A percentile compares a stretch with the other conserved stretches of the same genome.
These are phyloP conservation scores for Stephanodiscus triporus DNA, from an alignment of 108 stramenopile genomes.

Conservation along the genomic window DNA sequence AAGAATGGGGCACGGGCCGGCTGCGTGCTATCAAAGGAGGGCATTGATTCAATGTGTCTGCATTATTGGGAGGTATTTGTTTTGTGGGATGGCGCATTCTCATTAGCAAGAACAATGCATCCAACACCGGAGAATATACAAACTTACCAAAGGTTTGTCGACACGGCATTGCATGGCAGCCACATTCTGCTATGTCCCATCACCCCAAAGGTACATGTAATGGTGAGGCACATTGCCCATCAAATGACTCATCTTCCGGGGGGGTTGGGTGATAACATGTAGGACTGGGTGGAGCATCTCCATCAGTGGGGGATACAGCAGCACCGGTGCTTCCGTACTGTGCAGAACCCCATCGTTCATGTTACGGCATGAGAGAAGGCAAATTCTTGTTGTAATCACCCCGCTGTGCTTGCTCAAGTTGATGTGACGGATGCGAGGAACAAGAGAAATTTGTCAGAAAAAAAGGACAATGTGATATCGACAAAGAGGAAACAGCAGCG, in stretches of 20 bases:
- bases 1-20: neutral
- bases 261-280: slow-evolving; percentile 11
- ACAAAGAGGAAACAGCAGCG: neutral
- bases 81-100: slow-evolving; percentile 14
- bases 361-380: no score
- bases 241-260: slow-evolving; percentile 1
- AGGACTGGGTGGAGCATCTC: slow-evolving; percentile 8
- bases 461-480: neutral
- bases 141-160: neutral
- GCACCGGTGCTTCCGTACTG: neutral
- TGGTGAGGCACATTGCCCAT: neutral
- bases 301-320: neutral
- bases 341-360: neutral
- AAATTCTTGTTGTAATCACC: no score
- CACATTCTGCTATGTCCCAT: neutral
- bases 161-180: neutral
- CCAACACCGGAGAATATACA: neutral
- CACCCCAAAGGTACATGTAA: slow-evolving; percentile 1
- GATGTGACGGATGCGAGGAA: neutral
- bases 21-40: neutral
- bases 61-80: neutral
- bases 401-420: neutral
- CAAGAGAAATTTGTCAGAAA: neutral
- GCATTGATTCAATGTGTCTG: neutral
- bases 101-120: neutral